Percentiles rank a stretch among this genome's conserved stretches.
Evolutionary conservation across 768 basidiomycete genomes (phyloP).

Genomic region (Macrocybe gigantea): DNA sequence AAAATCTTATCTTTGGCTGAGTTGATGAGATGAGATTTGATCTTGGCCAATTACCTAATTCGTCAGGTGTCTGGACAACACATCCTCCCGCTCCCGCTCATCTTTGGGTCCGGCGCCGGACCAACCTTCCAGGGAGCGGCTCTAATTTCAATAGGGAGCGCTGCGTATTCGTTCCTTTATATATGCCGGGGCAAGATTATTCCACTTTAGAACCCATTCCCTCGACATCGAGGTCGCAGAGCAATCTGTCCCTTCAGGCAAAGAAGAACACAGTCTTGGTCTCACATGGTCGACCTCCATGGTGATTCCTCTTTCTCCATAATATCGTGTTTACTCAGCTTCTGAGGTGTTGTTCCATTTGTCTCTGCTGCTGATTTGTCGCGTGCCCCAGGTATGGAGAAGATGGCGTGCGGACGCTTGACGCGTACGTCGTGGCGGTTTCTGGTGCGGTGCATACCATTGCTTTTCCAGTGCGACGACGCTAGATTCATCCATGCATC

Average conservation of each 20-base stretch:
- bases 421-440: slow-evolving; percentile 82
- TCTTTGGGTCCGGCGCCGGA: neutral
- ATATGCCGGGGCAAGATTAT: too few relatives aligned
- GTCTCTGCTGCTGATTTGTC: neutral
- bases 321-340: neutral
- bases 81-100: neutral
- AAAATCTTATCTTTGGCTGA: neutral
- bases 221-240: slow-evolving; percentile 3
- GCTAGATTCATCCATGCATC: too few relatives aligned
- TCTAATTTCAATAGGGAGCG: too few relatives aligned
- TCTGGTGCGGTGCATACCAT: slow-evolving; percentile 48
- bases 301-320: slow-evolving; percentile 35
- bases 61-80: slow-evolving; percentile 2
- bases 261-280: slow-evolving; percentile 75
- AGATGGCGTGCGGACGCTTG: slow-evolving; percentile 60
- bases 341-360: neutral
- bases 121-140: too few relatives aligned
- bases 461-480: neutral
- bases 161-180: too few relatives aligned
- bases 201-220: slow-evolving; percentile 7
- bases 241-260: slow-evolving; percentile 29
- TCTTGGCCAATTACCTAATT: slow-evolving; percentile 6
- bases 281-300: slow-evolving; percentile 82
- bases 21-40: neutral
- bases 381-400: slow-evolving; percentile 59